These are phyloP conservation scores for Herpotrichia juniperi DNA, from an alignment of 2,329 filamentous ascomycete genomes.

Conservation along the genomic window DNA sequence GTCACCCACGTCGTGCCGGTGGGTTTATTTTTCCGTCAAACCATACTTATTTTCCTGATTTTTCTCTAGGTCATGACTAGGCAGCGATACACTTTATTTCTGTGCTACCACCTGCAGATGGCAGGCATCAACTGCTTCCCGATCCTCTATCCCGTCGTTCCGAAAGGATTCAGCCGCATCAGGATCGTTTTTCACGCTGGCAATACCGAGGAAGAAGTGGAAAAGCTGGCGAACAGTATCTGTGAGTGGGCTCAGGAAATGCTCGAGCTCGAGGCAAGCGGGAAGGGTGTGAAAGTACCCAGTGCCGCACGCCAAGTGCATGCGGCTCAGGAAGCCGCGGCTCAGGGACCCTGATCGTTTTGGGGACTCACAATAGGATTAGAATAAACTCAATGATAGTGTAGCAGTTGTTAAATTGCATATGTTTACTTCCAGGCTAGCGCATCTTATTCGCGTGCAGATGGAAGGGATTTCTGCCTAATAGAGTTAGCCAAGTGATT, in stretches of 20 bases:
- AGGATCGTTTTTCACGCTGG: slow-evolving; percentile 38
- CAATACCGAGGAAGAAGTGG: slow-evolving; percentile 36
- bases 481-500: too few relatives aligned
- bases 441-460: too few relatives aligned
- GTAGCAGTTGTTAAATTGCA: too few relatives aligned
- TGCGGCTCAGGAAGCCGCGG: too few relatives aligned
- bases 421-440: too few relatives aligned
- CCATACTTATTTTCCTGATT: too few relatives aligned
- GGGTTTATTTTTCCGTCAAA: too few relatives aligned
- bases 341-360: too few relatives aligned
- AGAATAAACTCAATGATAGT: too few relatives aligned
- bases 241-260: slow-evolving; percentile 32
- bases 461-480: too few relatives aligned
- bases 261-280: slow-evolving; percentile 34
- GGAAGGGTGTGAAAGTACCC: neutral
- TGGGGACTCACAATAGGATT: too few relatives aligned
- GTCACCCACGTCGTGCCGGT: slow-evolving; percentile 5
- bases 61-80: too few relatives aligned
- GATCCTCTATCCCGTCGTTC: slow-evolving; percentile 38
- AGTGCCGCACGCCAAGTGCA: slow-evolving; percentile 8
- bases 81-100: neutral
- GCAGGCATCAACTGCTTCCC: slow-evolving; percentile 3
- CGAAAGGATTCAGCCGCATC: slow-evolving; percentile 32
- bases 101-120: slow-evolving; percentile 1
- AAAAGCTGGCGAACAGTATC: slow-evolving; percentile 23